A percentile compares a stretch with the other conserved stretches of the same genome.
phyloP scores from a whole-genome alignment of 306 rosid genomes.

The Corylus americana region DNA sequence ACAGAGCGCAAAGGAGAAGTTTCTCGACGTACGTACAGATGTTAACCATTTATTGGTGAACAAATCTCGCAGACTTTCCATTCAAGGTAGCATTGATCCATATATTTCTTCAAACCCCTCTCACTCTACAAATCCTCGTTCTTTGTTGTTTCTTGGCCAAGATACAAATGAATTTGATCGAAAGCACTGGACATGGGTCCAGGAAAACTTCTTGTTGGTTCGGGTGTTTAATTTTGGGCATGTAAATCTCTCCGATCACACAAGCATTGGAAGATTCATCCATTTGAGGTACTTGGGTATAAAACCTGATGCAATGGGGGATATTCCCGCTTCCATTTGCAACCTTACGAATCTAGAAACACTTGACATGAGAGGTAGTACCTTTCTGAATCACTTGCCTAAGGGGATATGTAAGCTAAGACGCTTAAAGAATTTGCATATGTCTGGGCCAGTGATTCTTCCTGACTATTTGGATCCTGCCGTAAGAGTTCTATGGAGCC shows the following conservation, averaged over 20 bases:
- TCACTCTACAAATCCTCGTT: neutral
- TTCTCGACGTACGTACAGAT: neutral
- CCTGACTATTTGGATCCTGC: neutral
- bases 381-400: neutral
- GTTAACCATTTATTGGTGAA: neutral
- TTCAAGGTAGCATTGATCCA: neutral
- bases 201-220: neutral
- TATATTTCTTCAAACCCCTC: neutral
- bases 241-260: no score
- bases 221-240: neutral
- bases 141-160: neutral
- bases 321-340: neutral
- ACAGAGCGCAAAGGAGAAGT: neutral
- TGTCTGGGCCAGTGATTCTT: neutral
- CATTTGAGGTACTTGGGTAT: neutral
- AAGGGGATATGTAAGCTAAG: neutral
- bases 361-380: neutral
- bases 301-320: neutral
- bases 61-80: slow-evolving; percentile 2
- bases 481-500: neutral
- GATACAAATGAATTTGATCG: neutral
- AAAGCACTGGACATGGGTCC: neutral
- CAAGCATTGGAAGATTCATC: neutral
- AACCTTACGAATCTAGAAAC: neutral
- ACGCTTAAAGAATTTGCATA: neutral